Conservation (phyloP, 2,329 filamentous ascomycete species). For the Beauveria sp. region DNA sequence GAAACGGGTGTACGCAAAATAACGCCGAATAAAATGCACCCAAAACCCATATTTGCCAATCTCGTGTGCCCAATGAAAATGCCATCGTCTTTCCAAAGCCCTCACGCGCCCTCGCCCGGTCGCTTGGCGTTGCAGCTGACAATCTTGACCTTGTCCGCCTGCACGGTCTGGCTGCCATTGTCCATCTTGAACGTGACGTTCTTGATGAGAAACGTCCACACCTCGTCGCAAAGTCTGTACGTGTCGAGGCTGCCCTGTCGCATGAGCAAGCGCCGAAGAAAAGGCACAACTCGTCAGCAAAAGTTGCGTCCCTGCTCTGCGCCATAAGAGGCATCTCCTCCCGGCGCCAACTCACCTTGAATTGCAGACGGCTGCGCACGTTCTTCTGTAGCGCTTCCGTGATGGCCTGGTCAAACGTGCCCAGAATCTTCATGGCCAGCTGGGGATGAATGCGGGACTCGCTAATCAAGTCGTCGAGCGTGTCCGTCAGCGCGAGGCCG, state of each 20-base stretch:
- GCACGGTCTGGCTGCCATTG: conserved; percentile 61
- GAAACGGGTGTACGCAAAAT: neutral
- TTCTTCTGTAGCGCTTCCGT: conserved; percentile 86
- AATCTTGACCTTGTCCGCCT: conserved; percentile 94
- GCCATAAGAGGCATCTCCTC: neutral
- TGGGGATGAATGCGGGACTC: conserved; percentile 94
- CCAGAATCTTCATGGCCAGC: conserved; percentile 95
- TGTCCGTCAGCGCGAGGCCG: conserved; percentile 88
- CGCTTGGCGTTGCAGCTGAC: conserved; percentile 93
- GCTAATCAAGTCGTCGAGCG: conserved; percentile 92
- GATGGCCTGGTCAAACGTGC: conserved; percentile 90
- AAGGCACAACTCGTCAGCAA: conserved; percentile 5
- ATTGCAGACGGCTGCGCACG: conserved; percentile 83
- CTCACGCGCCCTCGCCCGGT: conserved; percentile 32
- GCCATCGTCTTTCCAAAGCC: neutral
- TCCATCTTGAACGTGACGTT: conserved; percentile 99
- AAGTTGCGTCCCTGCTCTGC: neutral
- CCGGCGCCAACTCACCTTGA: conserved; percentile 63
- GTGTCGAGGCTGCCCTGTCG: conserved; percentile 87
- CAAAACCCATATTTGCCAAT: neutral
- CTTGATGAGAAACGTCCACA: conserved; percentile 99
- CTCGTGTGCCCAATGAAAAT: neutral
- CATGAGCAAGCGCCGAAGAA: too few relatives aligned
- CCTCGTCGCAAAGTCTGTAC: conserved; percentile 98
- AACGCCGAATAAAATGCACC: conserved; percentile 11